Base-by-base conservation (phyloP, 441 rosid species). In the Viola pubescens region DNA sequence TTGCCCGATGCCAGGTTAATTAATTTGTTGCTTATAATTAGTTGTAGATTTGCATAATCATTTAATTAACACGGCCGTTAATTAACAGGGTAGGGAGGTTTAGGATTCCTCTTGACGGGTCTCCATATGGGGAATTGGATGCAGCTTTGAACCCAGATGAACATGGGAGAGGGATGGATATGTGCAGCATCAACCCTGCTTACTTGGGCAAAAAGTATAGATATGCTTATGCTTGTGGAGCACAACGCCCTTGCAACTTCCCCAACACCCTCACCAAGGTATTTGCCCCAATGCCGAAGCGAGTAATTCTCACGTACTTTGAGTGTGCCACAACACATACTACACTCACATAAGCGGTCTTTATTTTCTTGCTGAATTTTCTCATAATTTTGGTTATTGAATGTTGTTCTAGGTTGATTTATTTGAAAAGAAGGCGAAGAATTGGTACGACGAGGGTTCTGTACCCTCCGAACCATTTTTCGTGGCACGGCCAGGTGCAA, bases 251-350 rank as follows among this genome's bases (percentile, higher is more conserved):
- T 42, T 87, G 98, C 48, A 83, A 92, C 61, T 92, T 92, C 76
- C 98, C 97, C 66, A 92, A 92, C 77, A 84, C 94, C 62, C 85
- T 92, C 71, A 81, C 98, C 43, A 92, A 92, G 94, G 97, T 9
- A 7, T 9, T 10, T 3, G 13, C 8, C 34, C 34, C 34, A 26
- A 26, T 26, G 34, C 34, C 3, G 34, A 2, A 1, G 2, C 2
- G 3, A 26, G 34, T 26, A 26, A 26, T 26, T 26, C 34, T 26
- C 34, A 2, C 3, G 34, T 2, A 26, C 34, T 0, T 26, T 26
- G 34, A 26, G 34, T 26, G 34, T 26, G n/a, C n/a, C 34, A 26
- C 34, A 0, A 1, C 34, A 26, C 34, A 26, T 26, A 26, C 2
- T 26, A 26, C 3, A 26, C 34, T 26, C 34, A 26, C 34, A 26